Evolutionary conservation across 2,329 filamentous ascomycete species (phyloP).

Genomic region (Tolypocladium ovalisporum): DNA sequence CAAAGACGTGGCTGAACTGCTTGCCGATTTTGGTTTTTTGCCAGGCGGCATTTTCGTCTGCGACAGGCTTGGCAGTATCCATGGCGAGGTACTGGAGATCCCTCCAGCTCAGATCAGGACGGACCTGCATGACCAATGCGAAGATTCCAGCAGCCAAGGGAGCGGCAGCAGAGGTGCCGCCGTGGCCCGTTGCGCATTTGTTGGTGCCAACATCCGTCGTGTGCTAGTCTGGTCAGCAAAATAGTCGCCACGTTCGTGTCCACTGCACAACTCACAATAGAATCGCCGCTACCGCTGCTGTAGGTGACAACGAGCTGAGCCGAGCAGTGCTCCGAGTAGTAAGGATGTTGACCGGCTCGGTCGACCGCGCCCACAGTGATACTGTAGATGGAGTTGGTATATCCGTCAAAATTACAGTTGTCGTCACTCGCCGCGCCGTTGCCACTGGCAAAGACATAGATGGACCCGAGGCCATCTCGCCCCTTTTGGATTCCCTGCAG

Average conservation of each 20-base stretch:
- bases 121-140: slow-evolving; percentile 73
- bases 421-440: slow-evolving; percentile 82
- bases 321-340: slow-evolving; percentile 94
- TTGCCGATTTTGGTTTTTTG: slow-evolving; percentile 70
- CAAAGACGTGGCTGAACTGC: slow-evolving; percentile 88
- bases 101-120: slow-evolving; percentile 83
- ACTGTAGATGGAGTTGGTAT: slow-evolving; percentile 99
- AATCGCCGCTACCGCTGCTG: slow-evolving; percentile 78
- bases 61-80: slow-evolving; percentile 71
- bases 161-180: slow-evolving; percentile 90
- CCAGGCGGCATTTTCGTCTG: slow-evolving; percentile 62
- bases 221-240: slow-evolving; percentile 38
- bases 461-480: slow-evolving; percentile 69
- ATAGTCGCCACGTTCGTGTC: no score
- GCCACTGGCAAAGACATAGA: slow-evolving; percentile 91
- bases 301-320: slow-evolving; percentile 94
- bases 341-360: slow-evolving; percentile 75
- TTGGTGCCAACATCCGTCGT: slow-evolving; percentile 89
- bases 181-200: slow-evolving; percentile 70
- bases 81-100: slow-evolving; percentile 89
- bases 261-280: slow-evolving; percentile 48
- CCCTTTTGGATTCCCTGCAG: slow-evolving; percentile 85
- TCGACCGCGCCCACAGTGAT: slow-evolving; percentile 94
- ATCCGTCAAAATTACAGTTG: slow-evolving; percentile 99
- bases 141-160: slow-evolving; percentile 88